Conservation (phyloP, 108 stramenopile genomes). For the Cyclostephanos invisitatus region DNA sequence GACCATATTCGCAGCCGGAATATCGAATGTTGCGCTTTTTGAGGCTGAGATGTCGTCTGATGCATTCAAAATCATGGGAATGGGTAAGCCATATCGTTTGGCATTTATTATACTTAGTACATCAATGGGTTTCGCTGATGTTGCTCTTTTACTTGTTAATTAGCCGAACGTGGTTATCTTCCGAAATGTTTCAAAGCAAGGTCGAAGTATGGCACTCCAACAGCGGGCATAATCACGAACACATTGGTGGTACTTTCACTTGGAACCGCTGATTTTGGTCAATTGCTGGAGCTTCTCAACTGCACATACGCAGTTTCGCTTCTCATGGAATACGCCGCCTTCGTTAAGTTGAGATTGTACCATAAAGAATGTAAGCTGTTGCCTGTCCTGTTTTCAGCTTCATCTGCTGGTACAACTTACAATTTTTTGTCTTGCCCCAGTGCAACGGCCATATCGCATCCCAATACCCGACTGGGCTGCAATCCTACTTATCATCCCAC, state of each 20-base stretch:
- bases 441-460: constrained; percentile 36
- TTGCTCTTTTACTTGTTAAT: neutral
- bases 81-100: constrained; percentile 49
- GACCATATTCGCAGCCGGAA: constrained; percentile 90
- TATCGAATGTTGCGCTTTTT: constrained; percentile 89
- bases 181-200: constrained; percentile 78
- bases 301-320: constrained; percentile 81
- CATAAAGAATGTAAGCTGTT: constrained; percentile 46
- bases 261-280: constrained; percentile 70
- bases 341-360: constrained; percentile 84
- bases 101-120: neutral
- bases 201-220: constrained; percentile 87
- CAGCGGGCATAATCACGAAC: constrained; percentile 85
- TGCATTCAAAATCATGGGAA: constrained; percentile 92
- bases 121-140: neutral
- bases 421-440: neutral
- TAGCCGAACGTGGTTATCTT: constrained; percentile 76
- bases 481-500: constrained; percentile 17
- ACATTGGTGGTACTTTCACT: constrained; percentile 74
- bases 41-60: constrained; percentile 94
- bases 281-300: constrained; percentile 92
- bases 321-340: constrained; percentile 92
- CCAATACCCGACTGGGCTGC: constrained; percentile 24
- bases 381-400: neutral
- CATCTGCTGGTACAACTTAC: neutral